Evolutionary conservation across 2,329 filamentous ascomycete genomes (phyloP).

Genomic region (Colletotrichum paranaense): DNA sequence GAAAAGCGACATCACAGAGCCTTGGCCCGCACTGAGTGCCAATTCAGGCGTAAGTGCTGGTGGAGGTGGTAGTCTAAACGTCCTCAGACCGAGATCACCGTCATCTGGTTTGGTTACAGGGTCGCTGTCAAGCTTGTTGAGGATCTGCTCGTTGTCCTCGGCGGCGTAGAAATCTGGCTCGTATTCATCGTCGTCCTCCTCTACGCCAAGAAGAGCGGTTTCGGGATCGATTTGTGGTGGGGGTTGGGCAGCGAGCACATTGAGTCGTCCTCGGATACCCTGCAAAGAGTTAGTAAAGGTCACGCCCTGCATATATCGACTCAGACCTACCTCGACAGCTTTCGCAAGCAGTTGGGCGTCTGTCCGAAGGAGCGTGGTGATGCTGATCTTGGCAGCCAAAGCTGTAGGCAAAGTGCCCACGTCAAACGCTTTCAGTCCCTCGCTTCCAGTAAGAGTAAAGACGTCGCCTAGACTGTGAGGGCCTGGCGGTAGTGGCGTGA

Average conservation of each 20-base stretch:
- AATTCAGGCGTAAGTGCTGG: constrained; percentile 78
- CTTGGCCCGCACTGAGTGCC: constrained; percentile 78
- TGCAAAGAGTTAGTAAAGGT: constrained; percentile 39
- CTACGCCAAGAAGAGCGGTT: constrained; percentile 71
- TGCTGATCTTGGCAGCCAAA: constrained; percentile 83
- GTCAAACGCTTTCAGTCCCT: constrained; percentile 82
- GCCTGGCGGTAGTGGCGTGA: constrained; percentile 79
- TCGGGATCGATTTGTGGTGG: constrained; percentile 64
- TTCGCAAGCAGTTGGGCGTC: constrained; percentile 76
- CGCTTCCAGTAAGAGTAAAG: constrained; percentile 85
- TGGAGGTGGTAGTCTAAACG: constrained; percentile 84
- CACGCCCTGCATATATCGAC: constrained; percentile 29
- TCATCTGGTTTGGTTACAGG: constrained; percentile 58
- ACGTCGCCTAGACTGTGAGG: constrained; percentile 84
- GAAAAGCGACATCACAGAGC: constrained; percentile 82
- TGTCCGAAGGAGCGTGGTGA: constrained; percentile 79
- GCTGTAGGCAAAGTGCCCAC: constrained; percentile 82
- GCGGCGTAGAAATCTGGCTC: constrained; percentile 86
- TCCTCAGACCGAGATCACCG: constrained; percentile 73
- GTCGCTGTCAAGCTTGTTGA: constrained; percentile 78
- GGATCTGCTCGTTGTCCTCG: constrained; percentile 81
- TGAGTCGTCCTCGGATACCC: constrained; percentile 65
- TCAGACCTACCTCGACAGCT: constrained; percentile 74
- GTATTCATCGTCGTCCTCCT: constrained; percentile 86
- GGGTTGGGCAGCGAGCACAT: constrained; percentile 57